Conservation (phyloP, 2,329 filamentous ascomycete genomes). For the Zasmidium cellare region DNA sequence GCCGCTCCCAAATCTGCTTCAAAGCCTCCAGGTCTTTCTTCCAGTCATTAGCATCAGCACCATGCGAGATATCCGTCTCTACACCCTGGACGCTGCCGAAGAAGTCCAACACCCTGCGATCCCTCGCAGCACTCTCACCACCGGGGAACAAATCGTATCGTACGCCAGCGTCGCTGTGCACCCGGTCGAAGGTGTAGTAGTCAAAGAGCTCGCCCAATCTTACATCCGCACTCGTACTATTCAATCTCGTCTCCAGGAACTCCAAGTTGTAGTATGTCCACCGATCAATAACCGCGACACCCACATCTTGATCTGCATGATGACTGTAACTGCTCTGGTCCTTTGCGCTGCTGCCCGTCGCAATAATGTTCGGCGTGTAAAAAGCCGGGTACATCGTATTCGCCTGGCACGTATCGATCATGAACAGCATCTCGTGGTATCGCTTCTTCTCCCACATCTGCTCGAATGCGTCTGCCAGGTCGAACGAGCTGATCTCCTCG, state of each 20-base stretch:
- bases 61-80: conserved; percentile 61
- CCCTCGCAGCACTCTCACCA: conserved; percentile 73
- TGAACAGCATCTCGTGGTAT: conserved; percentile 97
- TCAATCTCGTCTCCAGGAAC: conserved; percentile 88
- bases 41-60: conserved; percentile 4
- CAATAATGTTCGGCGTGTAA: conserved; percentile 97
- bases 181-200: conserved; percentile 91
- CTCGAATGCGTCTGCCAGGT: conserved; percentile 94
- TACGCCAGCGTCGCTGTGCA: conserved; percentile 88
- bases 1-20: conserved; percentile 54
- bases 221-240: conserved; percentile 80
- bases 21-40: conserved; percentile 12
- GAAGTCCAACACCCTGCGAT: conserved; percentile 88
- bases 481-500: conserved; percentile 94
- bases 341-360: conserved; percentile 92
- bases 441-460: conserved; percentile 99
- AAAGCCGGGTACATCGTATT: conserved; percentile 99
- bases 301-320: conserved; percentile 96
- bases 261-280: conserved; percentile 99
- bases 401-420: conserved; percentile 99
- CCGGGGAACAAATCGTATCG: conserved; percentile 94
- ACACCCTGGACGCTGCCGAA: conserved; percentile 98
- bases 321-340: conserved; percentile 97
- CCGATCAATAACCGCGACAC: conserved; percentile 95
- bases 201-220: conserved; percentile 94